phyloP scores from a whole-genome alignment of 2,329 filamentous ascomycete genomes.

The Verticillium dahliae region DNA sequence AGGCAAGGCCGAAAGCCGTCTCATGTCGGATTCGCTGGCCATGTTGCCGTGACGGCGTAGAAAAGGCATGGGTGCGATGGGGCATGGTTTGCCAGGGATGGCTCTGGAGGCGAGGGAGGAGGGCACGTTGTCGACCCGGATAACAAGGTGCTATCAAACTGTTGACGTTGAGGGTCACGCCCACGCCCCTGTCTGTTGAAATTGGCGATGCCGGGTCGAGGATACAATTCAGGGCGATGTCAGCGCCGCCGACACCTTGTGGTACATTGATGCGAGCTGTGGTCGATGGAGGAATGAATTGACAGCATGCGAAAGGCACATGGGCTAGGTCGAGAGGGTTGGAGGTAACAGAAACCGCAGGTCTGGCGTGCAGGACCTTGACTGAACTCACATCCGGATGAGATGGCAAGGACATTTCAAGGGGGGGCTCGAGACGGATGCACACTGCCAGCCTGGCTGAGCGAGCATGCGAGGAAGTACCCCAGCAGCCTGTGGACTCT shows the following conservation, averaged over 20 bases:
- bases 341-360: neutral
- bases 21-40: constrained; percentile 54
- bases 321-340: neutral
- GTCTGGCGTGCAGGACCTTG: neutral
- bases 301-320: neutral
- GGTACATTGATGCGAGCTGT: neutral
- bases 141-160: neutral
- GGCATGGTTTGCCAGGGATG: constrained; percentile 23
- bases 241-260: neutral
- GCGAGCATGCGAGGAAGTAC: neutral
- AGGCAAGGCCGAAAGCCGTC: constrained; percentile 38
- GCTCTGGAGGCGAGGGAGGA: constrained; percentile 1
- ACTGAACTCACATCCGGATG: neutral
- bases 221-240: neutral
- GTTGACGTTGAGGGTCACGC: neutral
- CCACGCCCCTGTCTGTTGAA: neutral
- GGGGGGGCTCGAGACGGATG: neutral
- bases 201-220: neutral
- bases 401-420: neutral
- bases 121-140: neutral
- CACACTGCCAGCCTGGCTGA: neutral
- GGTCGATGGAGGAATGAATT: neutral
- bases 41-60: constrained; percentile 54
- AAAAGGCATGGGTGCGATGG: constrained; percentile 47
- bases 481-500: neutral